Percentiles rank a stretch among this genome's conserved stretches.
phyloP scores from a whole-genome alignment of 495 filamentous ascomycete species.

The Tirmania nivea region DNA sequence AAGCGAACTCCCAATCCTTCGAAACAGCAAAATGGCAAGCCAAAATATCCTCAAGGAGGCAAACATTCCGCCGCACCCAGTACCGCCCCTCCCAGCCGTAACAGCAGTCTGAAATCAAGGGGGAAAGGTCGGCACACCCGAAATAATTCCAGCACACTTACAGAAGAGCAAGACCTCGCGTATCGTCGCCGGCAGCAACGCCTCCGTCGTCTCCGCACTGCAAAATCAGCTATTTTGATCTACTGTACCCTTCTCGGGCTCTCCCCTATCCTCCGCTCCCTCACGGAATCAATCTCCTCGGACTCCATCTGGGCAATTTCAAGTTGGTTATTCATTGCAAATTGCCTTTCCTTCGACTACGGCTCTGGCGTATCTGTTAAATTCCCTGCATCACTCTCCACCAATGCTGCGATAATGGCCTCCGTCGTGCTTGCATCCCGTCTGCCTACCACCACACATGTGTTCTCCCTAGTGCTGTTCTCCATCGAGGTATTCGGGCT shows the following conservation, averaged over 20 bases:
- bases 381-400: constrained; percentile 72
- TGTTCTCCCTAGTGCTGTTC: constrained; percentile 88
- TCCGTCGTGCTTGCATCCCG: constrained; percentile 78
- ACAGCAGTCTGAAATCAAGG: background rate
- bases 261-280: constrained; percentile 80
- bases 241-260: constrained; percentile 78
- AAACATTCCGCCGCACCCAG: background rate
- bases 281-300: constrained; percentile 69
- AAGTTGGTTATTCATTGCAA: constrained; percentile 78
- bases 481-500: constrained; percentile 92
- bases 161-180: background rate
- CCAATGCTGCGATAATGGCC: constrained; percentile 88
- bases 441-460: constrained; percentile 70
- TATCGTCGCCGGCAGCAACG: background rate
- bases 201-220: constrained; percentile 34
- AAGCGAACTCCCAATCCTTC: background rate
- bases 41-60: background rate
- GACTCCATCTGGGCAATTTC: constrained; percentile 96
- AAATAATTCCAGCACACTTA: background rate
- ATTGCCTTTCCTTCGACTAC: constrained; percentile 95
- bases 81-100: background rate
- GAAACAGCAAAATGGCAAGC: background rate
- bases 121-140: background rate
- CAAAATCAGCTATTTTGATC: constrained; percentile 84
- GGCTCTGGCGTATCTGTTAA: constrained; percentile 42